Conservation (phyloP, 768 basidiomycete genomes). For the Naganishia randhawae region DNA sequence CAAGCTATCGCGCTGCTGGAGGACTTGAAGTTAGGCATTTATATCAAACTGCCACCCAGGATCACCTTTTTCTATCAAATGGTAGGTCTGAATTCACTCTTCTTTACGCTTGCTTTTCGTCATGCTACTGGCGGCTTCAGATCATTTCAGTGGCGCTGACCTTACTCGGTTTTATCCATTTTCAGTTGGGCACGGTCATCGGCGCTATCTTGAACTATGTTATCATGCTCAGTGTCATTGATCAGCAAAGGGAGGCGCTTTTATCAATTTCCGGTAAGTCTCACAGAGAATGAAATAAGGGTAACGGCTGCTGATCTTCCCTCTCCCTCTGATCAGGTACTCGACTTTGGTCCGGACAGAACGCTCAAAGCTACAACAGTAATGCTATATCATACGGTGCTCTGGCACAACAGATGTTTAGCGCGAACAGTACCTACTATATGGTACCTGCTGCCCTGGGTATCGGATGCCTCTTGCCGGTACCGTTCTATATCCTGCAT, state of each 20-base stretch:
- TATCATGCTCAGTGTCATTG: conserved; percentile 53
- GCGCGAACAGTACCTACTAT: conserved; percentile 37
- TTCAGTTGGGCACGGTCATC: conserved; percentile 32
- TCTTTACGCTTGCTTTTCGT: no score
- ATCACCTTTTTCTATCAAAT: conserved; percentile 40
- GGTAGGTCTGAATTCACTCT: conserved; percentile 17
- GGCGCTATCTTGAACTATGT: conserved; percentile 41
- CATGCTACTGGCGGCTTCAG: no score
- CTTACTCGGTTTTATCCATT: neutral
- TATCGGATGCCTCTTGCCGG: conserved; percentile 37
- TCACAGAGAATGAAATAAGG: no score
- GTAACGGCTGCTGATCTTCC: no score
- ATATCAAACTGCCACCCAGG: conserved; percentile 38
- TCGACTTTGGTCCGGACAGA: conserved; percentile 40
- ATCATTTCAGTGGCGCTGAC: neutral
- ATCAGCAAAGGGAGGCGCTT: conserved; percentile 31
- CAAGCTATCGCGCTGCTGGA: conserved; percentile 37
- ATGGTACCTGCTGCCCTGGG: conserved; percentile 37
- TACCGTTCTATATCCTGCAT: conserved; percentile 38
- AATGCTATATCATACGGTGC: conserved; percentile 54
- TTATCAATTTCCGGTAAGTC: conserved; percentile 32
- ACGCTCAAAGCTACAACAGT: conserved; percentile 42
- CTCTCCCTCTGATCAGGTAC: neutral
- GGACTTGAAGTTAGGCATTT: conserved; percentile 41
- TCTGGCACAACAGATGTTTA: conserved; percentile 47